These are phyloP conservation scores for Boletus sp. DNA, from an alignment of 768 basidiomycete genomes.

Conservation along the genomic window DNA sequence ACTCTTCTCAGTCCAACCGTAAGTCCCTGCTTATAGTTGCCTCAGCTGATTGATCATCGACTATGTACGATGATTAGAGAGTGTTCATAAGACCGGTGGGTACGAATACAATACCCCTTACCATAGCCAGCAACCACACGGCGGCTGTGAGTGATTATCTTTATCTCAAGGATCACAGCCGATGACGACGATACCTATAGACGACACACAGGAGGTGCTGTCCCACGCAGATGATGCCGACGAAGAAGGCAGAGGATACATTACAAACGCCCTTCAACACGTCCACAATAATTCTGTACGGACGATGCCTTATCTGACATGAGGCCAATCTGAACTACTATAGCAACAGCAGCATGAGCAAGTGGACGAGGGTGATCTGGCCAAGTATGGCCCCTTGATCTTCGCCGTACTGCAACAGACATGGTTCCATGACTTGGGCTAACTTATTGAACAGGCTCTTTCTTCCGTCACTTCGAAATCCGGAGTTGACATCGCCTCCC, in stretches of 20 bases:
- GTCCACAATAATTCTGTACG: conserved; percentile 22
- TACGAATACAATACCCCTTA: conserved; percentile 59
- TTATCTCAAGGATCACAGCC: conserved; percentile 4
- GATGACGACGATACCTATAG: conserved; percentile 33
- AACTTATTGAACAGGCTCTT: conserved; percentile 17
- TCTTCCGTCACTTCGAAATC: conserved; percentile 11
- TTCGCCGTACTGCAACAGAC: conserved; percentile 3
- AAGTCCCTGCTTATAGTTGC: neutral
- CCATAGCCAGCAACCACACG: conserved; percentile 32
- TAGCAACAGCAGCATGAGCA: conserved; percentile 18
- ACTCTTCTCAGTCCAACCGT: conserved; percentile 1
- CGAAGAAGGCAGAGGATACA: conserved; percentile 4
- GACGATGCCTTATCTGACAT: neutral
- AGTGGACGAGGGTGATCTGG: conserved; percentile 6
- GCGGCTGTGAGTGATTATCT: conserved; percentile 22
- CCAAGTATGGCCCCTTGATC: conserved; percentile 23
- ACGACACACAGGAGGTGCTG: conserved; percentile 61
- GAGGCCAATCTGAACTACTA: neutral
- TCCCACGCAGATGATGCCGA: conserved; percentile 39
- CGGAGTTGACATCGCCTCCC: conserved; percentile 33
- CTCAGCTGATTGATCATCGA: conserved; percentile 9
- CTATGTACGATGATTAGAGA: conserved; percentile 30
- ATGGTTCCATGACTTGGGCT: neutral
- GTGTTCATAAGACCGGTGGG: conserved; percentile 58
- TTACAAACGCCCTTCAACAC: conserved; percentile 20